Percentiles rank a stretch among this genome's conserved stretches.
Conservation (phyloP, 2,329 filamentous ascomycete genomes). For the Talaromyces pinophilus region DNA sequence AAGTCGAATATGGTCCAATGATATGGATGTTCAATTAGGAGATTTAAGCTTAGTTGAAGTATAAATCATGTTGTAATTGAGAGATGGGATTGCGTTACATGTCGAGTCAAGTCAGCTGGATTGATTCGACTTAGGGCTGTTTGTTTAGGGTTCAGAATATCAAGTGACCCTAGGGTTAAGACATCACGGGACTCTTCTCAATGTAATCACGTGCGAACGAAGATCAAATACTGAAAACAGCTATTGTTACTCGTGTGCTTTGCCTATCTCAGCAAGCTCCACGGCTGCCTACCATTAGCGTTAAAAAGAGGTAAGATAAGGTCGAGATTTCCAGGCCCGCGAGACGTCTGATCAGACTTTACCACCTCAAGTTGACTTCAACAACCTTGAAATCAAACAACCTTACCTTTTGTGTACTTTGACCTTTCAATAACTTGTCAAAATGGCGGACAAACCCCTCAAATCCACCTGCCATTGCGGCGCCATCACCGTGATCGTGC, state of each 20-base stretch:
- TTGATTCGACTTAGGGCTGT: background rate
- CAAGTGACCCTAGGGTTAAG: background rate
- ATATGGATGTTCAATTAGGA: background rate
- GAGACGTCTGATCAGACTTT: background rate
- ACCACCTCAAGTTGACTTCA: background rate
- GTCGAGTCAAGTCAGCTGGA: background rate
- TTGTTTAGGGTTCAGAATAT: background rate
- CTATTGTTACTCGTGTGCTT: too few species aligned
- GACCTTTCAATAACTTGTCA: background rate
- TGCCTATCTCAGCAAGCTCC: background rate
- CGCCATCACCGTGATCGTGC: slow-evolving; percentile 13
- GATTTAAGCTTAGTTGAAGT: background rate
- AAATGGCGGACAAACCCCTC: slow-evolving; percentile 12
- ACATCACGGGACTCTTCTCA: background rate
- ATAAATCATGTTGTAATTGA: background rate
- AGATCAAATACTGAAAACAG: background rate
- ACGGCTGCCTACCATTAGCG: background rate
- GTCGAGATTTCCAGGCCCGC: background rate
- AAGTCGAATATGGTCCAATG: background rate
- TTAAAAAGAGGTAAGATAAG: background rate
- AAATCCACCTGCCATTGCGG: slow-evolving; percentile 21
- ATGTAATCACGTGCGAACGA: background rate
- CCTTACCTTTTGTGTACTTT: background rate
- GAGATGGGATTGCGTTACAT: slow-evolving; percentile 9
- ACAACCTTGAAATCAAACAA: background rate